Conservation (phyloP, 2,329 filamentous ascomycete genomes). For the Colletotrichum aenigma region DNA sequence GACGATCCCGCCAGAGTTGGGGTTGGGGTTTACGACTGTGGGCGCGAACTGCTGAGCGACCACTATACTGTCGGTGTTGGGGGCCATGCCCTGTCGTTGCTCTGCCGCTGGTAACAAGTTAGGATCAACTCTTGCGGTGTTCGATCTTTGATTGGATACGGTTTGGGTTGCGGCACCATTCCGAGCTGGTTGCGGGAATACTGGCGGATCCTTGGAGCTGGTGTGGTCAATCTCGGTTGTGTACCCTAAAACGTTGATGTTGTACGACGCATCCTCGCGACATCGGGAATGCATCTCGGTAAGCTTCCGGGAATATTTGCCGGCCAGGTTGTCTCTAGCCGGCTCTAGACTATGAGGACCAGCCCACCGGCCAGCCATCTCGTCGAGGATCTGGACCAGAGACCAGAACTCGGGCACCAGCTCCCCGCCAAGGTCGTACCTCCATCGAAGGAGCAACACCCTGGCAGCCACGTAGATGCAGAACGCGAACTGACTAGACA, state of each 20-base stretch:
- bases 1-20: background rate
- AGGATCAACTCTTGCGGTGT: background rate
- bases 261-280: slow-evolving; percentile 4
- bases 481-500: slow-evolving; percentile 43
- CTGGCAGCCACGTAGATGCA: slow-evolving; percentile 46
- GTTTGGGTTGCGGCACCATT: accelerated
- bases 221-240: slow-evolving; percentile 8
- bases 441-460: slow-evolving; percentile 38
- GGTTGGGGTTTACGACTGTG: background rate
- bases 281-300: slow-evolving; percentile 19
- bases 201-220: background rate
- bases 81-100: background rate
- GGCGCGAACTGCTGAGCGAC: background rate
- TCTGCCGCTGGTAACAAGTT: background rate
- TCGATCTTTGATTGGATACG: accelerated
- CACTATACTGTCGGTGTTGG: background rate
- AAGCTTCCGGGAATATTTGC: slow-evolving; percentile 21
- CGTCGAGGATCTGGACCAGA: slow-evolving; percentile 24
- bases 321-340: slow-evolving; percentile 7
- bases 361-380: slow-evolving; percentile 25
- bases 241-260: slow-evolving; percentile 5
- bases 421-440: slow-evolving; percentile 23
- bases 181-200: background rate
- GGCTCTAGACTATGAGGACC: slow-evolving; percentile 7
- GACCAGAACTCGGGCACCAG: slow-evolving; percentile 28